phyloP scores from a whole-genome alignment of 495 filamentous ascomycete species.

The Staphylotrichum tortipilum region DNA sequence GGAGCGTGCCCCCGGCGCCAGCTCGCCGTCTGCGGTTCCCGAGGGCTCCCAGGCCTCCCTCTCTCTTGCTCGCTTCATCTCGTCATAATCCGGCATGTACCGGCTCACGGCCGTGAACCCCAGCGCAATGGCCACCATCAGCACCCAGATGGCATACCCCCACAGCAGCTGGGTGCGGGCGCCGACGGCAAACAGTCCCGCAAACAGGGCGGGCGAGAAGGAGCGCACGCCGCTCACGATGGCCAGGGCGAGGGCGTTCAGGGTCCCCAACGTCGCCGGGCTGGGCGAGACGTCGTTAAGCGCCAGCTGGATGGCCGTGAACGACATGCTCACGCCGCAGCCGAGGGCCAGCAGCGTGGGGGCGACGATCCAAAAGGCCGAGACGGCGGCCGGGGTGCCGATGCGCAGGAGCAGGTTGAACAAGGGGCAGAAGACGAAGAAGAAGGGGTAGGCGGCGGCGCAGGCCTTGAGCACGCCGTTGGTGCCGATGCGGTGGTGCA shows the following conservation, averaged over 20 bases:
- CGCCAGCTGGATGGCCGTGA: constrained; percentile 58
- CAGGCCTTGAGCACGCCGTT: constrained; percentile 50
- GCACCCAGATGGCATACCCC: constrained; percentile 60
- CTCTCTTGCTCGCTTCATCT: constrained; percentile 26
- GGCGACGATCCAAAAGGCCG: constrained; percentile 48
- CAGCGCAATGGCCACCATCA: constrained; percentile 42
- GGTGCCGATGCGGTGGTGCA: constrained; percentile 52
- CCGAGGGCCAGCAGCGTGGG: constrained; percentile 36
- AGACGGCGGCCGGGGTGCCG: constrained; percentile 18
- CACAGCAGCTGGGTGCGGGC: constrained; percentile 45
- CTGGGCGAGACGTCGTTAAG: constrained; percentile 60
- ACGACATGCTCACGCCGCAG: constrained; percentile 57
- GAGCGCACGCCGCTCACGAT: constrained; percentile 43
- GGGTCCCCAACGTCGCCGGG: constrained; percentile 47
- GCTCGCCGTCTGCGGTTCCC: too few relatives aligned
- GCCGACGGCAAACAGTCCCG: constrained; percentile 54
- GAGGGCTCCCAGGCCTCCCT: background rate
- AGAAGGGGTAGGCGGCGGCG: constrained; percentile 47
- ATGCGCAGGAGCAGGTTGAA: constrained; percentile 44
- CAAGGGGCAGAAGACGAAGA: constrained; percentile 44
- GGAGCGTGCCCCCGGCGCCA: too few relatives aligned
- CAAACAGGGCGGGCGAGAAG: constrained; percentile 51
- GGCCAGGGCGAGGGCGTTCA: constrained; percentile 57
- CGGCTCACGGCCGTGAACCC: constrained; percentile 36
- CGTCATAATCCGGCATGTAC: constrained; percentile 43